These are phyloP conservation scores for Amniculicola lignicola DNA, from an alignment of 495 filamentous ascomycete species.

Conservation along the genomic window DNA sequence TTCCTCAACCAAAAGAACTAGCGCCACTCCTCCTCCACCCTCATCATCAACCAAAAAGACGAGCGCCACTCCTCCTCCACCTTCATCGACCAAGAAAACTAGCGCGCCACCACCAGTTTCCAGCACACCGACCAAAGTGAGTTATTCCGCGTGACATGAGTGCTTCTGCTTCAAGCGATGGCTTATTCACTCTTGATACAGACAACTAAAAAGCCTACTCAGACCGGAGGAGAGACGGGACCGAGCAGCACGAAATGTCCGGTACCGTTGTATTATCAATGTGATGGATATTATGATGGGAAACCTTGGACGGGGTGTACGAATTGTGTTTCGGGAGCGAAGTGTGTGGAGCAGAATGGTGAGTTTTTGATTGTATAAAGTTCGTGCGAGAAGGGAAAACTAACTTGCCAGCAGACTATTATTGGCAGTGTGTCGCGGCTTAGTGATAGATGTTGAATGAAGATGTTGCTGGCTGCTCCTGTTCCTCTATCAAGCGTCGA, in stretches of 20 bases:
- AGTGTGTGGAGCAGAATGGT: conserved; percentile 27
- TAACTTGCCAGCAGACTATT: conserved; percentile 11
- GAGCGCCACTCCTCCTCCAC: background rate
- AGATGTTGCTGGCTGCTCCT: no score
- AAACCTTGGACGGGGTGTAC: conserved; percentile 27
- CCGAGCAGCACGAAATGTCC: conserved; percentile 29
- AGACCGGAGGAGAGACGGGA: conserved; percentile 1
- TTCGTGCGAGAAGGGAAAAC: no score
- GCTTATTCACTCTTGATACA: no score
- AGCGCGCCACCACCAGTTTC: background rate
- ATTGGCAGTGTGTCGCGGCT: conserved; percentile 28
- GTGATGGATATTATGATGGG: conserved; percentile 14
- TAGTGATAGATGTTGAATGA: background rate
- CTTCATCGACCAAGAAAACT: background rate
- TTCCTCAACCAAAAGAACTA: conserved; percentile 11
- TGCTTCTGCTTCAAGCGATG: no score
- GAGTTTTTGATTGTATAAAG: no score
- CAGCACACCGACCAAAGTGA: no score
- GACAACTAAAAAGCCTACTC: conserved; percentile 1
- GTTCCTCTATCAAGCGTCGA: no score
- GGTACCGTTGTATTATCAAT: conserved; percentile 28
- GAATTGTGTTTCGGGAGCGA: conserved; percentile 17
- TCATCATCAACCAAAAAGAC: conserved; percentile 11
- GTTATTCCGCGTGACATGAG: no score
- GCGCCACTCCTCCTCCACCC: no score